Evolutionary conservation across 2,329 filamentous ascomycete genomes (phyloP), one percentile per base, ranked within the genome.

Genomic region (Aspergillus hiratsukae): DNA sequence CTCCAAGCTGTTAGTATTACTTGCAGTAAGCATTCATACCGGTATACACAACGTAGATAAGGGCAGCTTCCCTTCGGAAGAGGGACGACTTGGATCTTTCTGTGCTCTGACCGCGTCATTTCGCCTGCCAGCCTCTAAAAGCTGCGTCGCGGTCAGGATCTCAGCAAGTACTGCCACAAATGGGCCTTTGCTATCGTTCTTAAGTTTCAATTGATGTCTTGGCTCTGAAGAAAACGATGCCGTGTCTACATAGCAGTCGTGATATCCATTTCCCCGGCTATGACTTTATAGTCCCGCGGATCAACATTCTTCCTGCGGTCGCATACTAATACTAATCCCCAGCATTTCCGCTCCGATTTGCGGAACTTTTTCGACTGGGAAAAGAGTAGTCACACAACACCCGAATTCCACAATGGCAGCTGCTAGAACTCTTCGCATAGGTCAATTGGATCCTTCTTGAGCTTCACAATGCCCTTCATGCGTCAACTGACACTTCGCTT

Each of bases 351-450:
- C 66, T 69, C 69, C 68, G 67, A 69, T 69, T 69, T 64, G 63
- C 66, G 69, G 69, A 55, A 57, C 56, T 54, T 50, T 53, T 48
- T 37, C 49, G 21, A 49, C 37, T 49, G 40, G 40, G 53, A 45
- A 45, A 17, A 35, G 21, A 46, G 21, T 2, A 46, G 43, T 27
- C 43, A 51, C 50, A 56, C 19, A 60, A 49, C 52, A 55, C 51
- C 48, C 29, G 41, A 14, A 59, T 48, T 31, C 65, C 66, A 61
- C 61, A 51, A 72, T 72, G 69, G 69, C 69, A 66, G 85, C 85
- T 70, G 79, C 85, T 67, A 79, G 85, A 72, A 82, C 85, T 58
- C 80, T 89, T 59, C 82, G 85, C 73, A 89, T 89, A 76, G 87
- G 86, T 87, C 72, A 74, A 77, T 72, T 69, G 55, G 48, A 37